Base-by-base conservation (phyloP, 208 protist species). In the Trypanosoma mega region DNA sequence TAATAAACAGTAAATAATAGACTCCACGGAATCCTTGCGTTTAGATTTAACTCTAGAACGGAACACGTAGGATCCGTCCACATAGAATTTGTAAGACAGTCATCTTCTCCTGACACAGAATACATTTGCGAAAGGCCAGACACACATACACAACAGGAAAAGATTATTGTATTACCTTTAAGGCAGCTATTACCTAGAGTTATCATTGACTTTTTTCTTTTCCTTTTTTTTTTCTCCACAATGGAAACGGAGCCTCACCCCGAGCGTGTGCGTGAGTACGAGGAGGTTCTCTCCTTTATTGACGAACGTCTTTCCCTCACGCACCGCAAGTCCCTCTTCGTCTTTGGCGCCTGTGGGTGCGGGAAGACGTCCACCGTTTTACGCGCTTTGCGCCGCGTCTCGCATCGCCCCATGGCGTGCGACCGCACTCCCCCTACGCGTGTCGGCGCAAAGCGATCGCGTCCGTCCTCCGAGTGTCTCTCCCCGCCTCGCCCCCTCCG, bases 281-380 rank as follows among this genome's bases (percentile, higher is more conserved):
- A 75, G 36, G 51, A 68, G 0, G 74, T 92, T 0, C 58, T 85
- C 30, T 18, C 62, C 41, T 89, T 79, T 64, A 75, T 87, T 27
- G 63, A 80, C 0, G 68, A 74, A 23, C 75, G 80, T 0, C 56
- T 81, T 36, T 34, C 49, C 18, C 54, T 66, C 49, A 29, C 21
- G 63, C 44, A 80, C 67, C 69, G 72, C 46, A 56, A 63, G 3
- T 74, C 78, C 0, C 72, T 93, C 3, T 93, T 93, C 60, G 80
- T 93, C 1, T 93, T 82, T 65, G 87, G 87, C n/a, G 82, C 78
- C 18, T 93, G 87, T 53, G 87, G 87, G 2, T 90, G 82, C 47
- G 87, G 87, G 18, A 93, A 93, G 66, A 93, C 87, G 0, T 87
- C 82, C 30, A 87, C 87, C 1, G 72, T 89, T 36, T 74, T 89